Percentiles rank a stretch among this genome's conserved stretches.
Conservation (phyloP, 78 protist species). For the Cavenderia fasciculata region DNA sequence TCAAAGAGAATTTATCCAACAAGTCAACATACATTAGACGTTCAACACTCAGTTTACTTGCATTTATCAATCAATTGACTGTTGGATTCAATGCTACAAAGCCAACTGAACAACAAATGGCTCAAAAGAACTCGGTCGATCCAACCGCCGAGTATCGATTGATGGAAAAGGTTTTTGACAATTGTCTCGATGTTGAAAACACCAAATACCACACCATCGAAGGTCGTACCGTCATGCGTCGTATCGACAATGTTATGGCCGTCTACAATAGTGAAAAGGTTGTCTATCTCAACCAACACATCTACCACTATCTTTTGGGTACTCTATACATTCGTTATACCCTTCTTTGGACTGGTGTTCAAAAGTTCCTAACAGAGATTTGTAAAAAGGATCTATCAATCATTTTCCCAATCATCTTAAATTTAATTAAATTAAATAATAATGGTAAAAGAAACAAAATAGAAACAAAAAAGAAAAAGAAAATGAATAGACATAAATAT, state of each 20-base stretch:
- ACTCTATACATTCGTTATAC: conserved; percentile 42
- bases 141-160: too few species aligned
- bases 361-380: conserved; percentile 2
- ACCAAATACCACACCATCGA: conserved; percentile 33
- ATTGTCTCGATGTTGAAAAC: conserved; percentile 35
- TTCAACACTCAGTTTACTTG: too few species aligned
- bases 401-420: too few species aligned
- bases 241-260: conserved; percentile 6
- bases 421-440: too few species aligned
- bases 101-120: too few species aligned
- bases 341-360: conserved; percentile 50
- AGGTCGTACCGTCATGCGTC: conserved; percentile 8
- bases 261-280: conserved; percentile 5
- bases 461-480: too few species aligned
- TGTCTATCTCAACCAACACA: neutral
- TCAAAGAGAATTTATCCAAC: conserved; percentile 4
- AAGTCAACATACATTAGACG: conserved; percentile 28
- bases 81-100: too few species aligned
- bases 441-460: too few species aligned
- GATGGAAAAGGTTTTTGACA: too few species aligned
- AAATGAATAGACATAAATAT: too few species aligned
- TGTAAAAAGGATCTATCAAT: conserved; percentile 19
- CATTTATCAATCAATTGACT: too few species aligned
- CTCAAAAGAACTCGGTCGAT: too few species aligned
- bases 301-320: conserved; percentile 58